Conservation (phyloP, 1,139 yeast genomes). For the Meyerozyma elateridarum region DNA sequence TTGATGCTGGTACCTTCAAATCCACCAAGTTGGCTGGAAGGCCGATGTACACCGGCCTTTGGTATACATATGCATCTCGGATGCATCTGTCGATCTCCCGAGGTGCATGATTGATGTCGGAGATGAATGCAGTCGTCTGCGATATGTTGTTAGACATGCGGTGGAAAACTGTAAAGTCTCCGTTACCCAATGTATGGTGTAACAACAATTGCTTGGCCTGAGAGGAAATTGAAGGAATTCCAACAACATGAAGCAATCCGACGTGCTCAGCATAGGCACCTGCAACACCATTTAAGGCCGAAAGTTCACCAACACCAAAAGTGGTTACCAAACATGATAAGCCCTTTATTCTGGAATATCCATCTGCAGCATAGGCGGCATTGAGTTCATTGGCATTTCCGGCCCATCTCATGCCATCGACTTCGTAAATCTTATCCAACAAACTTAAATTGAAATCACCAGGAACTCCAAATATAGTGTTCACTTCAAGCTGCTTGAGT, state of each 20-base stretch:
- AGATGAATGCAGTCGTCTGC: constrained; percentile 59
- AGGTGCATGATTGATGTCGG: constrained; percentile 61
- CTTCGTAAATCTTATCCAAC: constrained; percentile 36
- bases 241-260: constrained; percentile 37
- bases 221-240: constrained; percentile 35
- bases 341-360: constrained; percentile 36
- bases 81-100: constrained; percentile 69
- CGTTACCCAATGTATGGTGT: constrained; percentile 45
- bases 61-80: constrained; percentile 63
- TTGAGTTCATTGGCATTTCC: constrained; percentile 42
- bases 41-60: constrained; percentile 81
- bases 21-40: constrained; percentile 81
- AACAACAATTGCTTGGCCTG: constrained; percentile 34
- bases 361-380: constrained; percentile 43
- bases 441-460: constrained; percentile 38
- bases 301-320: constrained; percentile 40
- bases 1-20: constrained; percentile 49
- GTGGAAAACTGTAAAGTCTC: constrained; percentile 44
- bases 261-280: constrained; percentile 43
- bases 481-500: constrained; percentile 36
- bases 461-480: constrained; percentile 40
- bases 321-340: constrained; percentile 37
- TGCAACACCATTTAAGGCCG: constrained; percentile 38
- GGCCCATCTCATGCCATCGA: constrained; percentile 36
- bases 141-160: constrained; percentile 58